A percentile compares a stretch with the other conserved stretches of the same genome.
Conservation (phyloP, 2,329 filamentous ascomycete genomes). For the Scedosporium dehoogii region DNA sequence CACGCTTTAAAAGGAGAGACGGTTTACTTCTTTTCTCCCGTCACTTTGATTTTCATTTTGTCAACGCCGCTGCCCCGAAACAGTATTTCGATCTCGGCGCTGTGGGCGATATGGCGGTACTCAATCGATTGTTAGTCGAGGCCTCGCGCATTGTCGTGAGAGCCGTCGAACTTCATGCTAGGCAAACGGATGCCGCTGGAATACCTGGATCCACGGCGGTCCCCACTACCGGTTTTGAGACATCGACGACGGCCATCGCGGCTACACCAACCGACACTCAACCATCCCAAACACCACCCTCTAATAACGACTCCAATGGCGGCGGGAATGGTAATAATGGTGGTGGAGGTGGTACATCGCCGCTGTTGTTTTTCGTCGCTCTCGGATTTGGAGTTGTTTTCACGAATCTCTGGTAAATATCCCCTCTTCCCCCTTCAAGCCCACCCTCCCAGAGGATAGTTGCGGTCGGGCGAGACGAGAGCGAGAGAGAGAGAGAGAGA, state of each 20-base stretch:
- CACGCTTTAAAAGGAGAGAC: not conserved
- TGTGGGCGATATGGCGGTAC: slow-evolving; percentile 20
- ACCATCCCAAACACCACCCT: too few relatives aligned
- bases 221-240: slow-evolving; percentile 15
- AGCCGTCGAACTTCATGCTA: slow-evolving; percentile 15
- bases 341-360: slow-evolving; percentile 26
- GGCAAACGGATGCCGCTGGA: slow-evolving; percentile 10
- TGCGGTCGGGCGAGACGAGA: too few relatives aligned
- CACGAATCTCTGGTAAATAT: slow-evolving; percentile 86
- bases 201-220: slow-evolving; percentile 13
- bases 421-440: slow-evolving; percentile 7
- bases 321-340: slow-evolving; percentile 4
- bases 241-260: slow-evolving; percentile 12
- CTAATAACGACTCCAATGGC: slow-evolving; percentile 11
- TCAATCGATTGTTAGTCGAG: slow-evolving; percentile 26
- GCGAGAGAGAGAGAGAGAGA: too few relatives aligned
- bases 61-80: not conserved
- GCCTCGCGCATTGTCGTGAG: slow-evolving; percentile 26
- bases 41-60: not conserved
- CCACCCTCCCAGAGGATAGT: not conserved
- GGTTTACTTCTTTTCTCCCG: not conserved
- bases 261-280: not conserved
- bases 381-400: slow-evolving; percentile 97
- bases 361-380: slow-evolving; percentile 73
- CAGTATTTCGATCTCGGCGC: not conserved